Base-by-base conservation (phyloP, 768 basidiomycete species). In the Trametes cubensis region DNA sequence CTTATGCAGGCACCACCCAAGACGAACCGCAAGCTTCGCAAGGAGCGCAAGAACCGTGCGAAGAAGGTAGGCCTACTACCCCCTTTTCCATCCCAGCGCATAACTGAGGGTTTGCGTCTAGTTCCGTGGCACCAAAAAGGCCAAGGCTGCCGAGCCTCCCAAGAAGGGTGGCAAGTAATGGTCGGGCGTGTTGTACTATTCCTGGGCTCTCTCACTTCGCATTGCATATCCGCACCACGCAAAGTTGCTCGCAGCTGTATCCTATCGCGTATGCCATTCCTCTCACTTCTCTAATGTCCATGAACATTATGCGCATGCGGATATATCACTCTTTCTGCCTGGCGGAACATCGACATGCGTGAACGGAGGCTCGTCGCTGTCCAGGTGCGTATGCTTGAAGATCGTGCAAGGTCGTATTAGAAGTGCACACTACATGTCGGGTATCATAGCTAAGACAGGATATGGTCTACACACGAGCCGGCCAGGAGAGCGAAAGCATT, bases 21-120 rank as follows among this genome's bases (percentile, higher is more conserved):
- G 78, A 81, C 96, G 56, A 94, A 94, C 67, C 90, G 97, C 73
- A 98, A 98, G 78, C 87, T 98, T 78, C 90, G 97, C 79, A 98
- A 98, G 83, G 96, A 98, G 83, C 88, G 97, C 73, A 99, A 99
- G 87, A 99, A 99, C 81, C 89, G 96, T 75, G 86, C 91, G 65
- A 99, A 99, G 91, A 98, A 98, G 89, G 95, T 94, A 49, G n/a
- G 63, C 34, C 78, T 70, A 53, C 14, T 30, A 26, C 14, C 23
- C 20, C 48, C 17, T 18, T 25, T 17, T 26, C 8, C 58, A 21
- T 28, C 25, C 25, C 42, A 5, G 15, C 44, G 66, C 70, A 54
- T 69, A 42, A 34, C 62, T 69, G 38, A 61, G 42, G 4, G 18
- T 20, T 15, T 71, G 44, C 30, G 60, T 48, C 38, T 70, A 98